phyloP scores from a whole-genome alignment of 352 stramenopile species.

The Globisporangium irregulare region DNA sequence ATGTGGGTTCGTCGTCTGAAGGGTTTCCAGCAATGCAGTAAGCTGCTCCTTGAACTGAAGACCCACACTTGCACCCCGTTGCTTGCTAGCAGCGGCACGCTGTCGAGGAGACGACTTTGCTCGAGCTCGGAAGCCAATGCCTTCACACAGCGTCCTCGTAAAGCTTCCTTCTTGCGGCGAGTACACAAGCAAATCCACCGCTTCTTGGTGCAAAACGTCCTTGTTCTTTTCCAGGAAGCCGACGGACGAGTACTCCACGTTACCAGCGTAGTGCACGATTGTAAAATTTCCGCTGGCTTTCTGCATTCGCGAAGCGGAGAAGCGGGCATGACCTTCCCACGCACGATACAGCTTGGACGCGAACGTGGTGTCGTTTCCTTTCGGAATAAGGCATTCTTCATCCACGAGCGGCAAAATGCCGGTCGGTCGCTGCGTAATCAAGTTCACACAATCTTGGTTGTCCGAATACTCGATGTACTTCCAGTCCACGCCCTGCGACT shows the following conservation, averaged over 20 bases:
- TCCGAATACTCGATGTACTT: constrained; percentile 84
- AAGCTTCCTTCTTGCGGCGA: constrained; percentile 73
- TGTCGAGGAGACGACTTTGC: constrained; percentile 57
- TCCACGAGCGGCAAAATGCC: constrained; percentile 85
- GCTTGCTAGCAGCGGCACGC: constrained; percentile 55
- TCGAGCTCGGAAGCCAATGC: constrained; percentile 43
- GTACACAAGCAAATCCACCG: constrained; percentile 76
- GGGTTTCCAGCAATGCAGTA: constrained; percentile 62
- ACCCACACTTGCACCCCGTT: constrained; percentile 73
- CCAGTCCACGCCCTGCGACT: constrained; percentile 78
- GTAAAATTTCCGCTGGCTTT: constrained; percentile 69
- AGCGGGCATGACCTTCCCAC: constrained; percentile 57
- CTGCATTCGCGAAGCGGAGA: constrained; percentile 76
- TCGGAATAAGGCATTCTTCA: constrained; percentile 87
- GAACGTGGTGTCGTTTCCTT: constrained; percentile 78
- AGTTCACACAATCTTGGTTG: constrained; percentile 88
- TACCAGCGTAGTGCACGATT: constrained; percentile 79
- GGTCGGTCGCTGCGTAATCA: constrained; percentile 87
- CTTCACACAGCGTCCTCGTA: constrained; percentile 64
- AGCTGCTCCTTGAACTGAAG: constrained; percentile 87
- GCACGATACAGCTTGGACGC: constrained; percentile 80
- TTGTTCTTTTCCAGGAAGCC: constrained; percentile 89
- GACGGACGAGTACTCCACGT: constrained; percentile 73
- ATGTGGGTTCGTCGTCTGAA: constrained; percentile 74
- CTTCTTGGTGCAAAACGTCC: constrained; percentile 78